phyloP scores from a whole-genome alignment of 495 filamentous ascomycete genomes.

The Clavariopsis aquatica region DNA sequence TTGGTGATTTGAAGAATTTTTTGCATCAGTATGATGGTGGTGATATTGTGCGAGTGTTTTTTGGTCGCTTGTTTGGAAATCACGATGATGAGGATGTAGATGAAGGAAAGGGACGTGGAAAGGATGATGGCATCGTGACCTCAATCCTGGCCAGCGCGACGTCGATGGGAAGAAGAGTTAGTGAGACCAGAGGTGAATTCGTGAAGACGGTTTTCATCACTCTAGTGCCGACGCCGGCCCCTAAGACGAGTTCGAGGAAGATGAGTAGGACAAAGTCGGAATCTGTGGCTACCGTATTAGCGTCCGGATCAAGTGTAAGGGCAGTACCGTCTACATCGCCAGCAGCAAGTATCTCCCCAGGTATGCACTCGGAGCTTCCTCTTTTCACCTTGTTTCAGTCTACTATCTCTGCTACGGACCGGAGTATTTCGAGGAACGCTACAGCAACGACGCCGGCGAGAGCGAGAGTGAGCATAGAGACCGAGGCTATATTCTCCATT shows the following conservation, averaged over 20 bases:
- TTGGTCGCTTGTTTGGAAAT: not conserved
- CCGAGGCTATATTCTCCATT: not conserved
- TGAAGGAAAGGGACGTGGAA: not conserved
- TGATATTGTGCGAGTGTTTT: slow-evolving; percentile 2
- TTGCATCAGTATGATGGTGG: not conserved
- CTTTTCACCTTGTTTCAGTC: not conserved
- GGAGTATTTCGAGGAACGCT: not conserved
- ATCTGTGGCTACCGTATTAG: too few relatives aligned
- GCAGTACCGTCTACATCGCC: not conserved
- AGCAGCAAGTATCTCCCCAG: not conserved
- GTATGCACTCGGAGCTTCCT: not conserved
- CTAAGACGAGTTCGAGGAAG: too few relatives aligned
- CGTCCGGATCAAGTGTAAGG: too few relatives aligned
- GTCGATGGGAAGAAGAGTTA: not conserved
- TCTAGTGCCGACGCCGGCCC: not conserved
- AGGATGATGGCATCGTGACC: not conserved
- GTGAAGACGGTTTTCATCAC: not conserved
- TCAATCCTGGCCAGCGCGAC: not conserved
- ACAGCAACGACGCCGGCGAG: not conserved
- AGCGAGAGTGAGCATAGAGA: not conserved
- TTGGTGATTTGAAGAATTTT: slow-evolving; percentile 6
- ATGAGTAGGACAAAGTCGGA: too few relatives aligned
- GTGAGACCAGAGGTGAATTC: not conserved
- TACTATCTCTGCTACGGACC: not conserved
- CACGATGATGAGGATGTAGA: not conserved